Evolutionary conservation across 257 asterid genomes (phyloP), one percentile per base, ranked within the genome.

Genomic region (Fraxinus excelsior): DNA sequence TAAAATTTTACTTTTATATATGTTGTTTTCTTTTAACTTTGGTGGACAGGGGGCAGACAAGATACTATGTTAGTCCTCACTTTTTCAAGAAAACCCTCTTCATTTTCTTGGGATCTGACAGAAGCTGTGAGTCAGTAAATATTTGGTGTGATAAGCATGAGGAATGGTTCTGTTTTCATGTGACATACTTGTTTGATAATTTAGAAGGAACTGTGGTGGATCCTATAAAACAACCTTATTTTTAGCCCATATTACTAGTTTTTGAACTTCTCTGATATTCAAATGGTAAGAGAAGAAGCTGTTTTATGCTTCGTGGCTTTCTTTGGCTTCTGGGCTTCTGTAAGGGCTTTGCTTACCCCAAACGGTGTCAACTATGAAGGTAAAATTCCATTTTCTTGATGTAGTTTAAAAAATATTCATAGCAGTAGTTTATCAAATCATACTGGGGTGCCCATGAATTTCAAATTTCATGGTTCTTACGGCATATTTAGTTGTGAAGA

Each of bases 311-410:
- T 26, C 75, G 38, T 89, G 78, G 80, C 71, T 31, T 73, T 93
- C 1, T 77, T 84, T 74, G 56, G 87, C 82, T 87, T 83, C 81
- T 87, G 83, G 84, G 76, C 86, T 81, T 90, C 28, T 76, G 80
- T 88, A 65, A 74, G 65, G 74, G 87, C 94, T 83, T 23, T 87
- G 88, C 96, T 95, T 66, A 85, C 99, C 51, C 92, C 96, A 70
- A 86, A 88, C 84, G 99, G 99, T 70, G 88, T 95, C 86, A 95
- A 95, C 87, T 89, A 67, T 71, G 99, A 95, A 95, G 99, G 99
- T 93, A 56, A 78, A 35, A 46, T 37, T 42, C 2, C 62, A 19
- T 53, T 53, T 65, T 26, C 44, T 66, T 58, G 69, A 10, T 49
- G 19, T 51, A 7, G 25, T 21, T 67, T 40, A 9, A 2, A 21